Evolutionary conservation across 495 filamentous ascomycete species (phyloP), one percentile per base, ranked within the genome.

Genomic region (Rusavskia elegans): DNA sequence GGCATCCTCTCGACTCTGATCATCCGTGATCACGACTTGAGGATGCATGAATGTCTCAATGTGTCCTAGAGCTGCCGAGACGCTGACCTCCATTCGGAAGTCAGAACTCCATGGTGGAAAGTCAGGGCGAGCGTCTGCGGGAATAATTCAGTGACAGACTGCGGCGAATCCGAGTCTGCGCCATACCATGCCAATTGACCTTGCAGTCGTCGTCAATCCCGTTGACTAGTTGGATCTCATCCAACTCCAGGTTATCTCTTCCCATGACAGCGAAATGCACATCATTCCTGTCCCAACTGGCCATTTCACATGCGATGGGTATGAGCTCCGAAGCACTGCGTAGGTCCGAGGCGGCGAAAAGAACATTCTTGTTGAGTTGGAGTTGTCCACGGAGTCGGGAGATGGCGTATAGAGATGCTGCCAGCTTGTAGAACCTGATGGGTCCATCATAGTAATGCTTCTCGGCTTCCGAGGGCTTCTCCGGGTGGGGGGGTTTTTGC

Each of bases 261-360:
- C 76, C 75, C 70, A 76, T 70, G 2, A 79, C 38, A 21, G 71
- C 68, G 53, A 79, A 71, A 60, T 79, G 76, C 16, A 79, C 74
- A 48, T 66, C 58, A 55, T 73, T 77, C 46, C 63, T 42, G 14
- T 65, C 61, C 55, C 65, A 60, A 40, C 54, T 53, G 19, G 68
- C 69, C 75, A 78, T 78, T 32, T 68, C 66, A 61, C 76, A 79
- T 16, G 76, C 76, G 6, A 78, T 64, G 6, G 75, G 74, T 44
- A 78, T 56, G 14, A 78, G 55, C 48, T 71, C 73, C 1, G 76
- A 72, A 20, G 73, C 63, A 37, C 72, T 72, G 46, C 62, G 69
- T 30, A 79, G 61, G 51, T 62, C 73, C 8, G 75, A 67, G 9
- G 66, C 75, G 8, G 71, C 73, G 55, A 79, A 79, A 16, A 79